Evolutionary conservation across 1,284 basidiomycete genomes (phyloP), one percentile per base, ranked within the genome.

Genomic region (Rhodofomes roseus): DNA sequence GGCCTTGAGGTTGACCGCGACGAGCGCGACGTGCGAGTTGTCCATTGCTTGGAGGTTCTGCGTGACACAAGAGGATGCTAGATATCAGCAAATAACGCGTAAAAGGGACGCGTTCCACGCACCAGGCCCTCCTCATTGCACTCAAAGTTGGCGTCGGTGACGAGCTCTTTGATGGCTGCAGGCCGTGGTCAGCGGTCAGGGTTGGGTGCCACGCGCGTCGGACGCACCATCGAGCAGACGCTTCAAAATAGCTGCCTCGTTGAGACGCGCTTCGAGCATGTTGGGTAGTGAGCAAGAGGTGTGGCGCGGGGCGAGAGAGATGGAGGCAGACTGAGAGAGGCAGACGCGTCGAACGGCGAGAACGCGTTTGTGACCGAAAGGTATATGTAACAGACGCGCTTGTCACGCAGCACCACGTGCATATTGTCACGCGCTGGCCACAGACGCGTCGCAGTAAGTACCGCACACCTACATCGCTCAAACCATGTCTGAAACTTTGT

Each of bases 11-110:
- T 89, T 83, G 54, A 96, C 91, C 8, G 93, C 79, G 40, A 98
- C 96, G 61, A 98, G 90, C 1, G 96, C 97, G 70, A 99, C 96
- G 77, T 99, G 97, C 6, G 96, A 98, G 84, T 98, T 98, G 81
- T 99, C 97, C 97, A 99, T 99, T 1, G 97, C 96, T 82, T 99
- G 97, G 16, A 98, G 83, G 59, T 86, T 86, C 87, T 89, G 63
- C 25, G 51, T 14, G 37, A 39, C 16, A 16, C 37, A 16, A 3
- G 44, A 55, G 29, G 48, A 60, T 37, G 60, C 44, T 18, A 41
- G 40, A n/a, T 14, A 36, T 37, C 8, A 39, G 6, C 40, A 8
- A 39, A 25, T 12, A 12, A 23, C 27, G 22, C 16, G 20, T 3
- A 18, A 14, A 25, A 9, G 22, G 14, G n/a, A n/a, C 25, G 41